Conservation (phyloP, 768 basidiomycete species). For the Daedaleopsis sinensis region DNA sequence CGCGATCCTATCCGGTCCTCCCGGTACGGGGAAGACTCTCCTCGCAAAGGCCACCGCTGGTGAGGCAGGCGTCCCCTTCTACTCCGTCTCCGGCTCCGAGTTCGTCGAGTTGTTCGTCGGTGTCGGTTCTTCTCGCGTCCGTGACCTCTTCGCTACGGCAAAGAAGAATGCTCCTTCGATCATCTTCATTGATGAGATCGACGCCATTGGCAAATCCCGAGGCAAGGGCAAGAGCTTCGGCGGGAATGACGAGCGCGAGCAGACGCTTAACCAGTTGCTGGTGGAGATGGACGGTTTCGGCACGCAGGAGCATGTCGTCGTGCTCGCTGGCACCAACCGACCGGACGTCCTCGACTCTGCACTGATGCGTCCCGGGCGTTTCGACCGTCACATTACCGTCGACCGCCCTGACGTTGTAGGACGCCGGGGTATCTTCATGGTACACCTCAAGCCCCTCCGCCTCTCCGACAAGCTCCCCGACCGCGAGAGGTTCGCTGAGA, state of each 20-base stretch:
- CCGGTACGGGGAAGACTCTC: slow-evolving; percentile 97
- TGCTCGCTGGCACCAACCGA: slow-evolving; percentile 95
- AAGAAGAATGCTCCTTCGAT: slow-evolving; percentile 98
- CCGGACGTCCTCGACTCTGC: slow-evolving; percentile 96
- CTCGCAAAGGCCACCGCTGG: slow-evolving; percentile 98
- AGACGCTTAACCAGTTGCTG: slow-evolving; percentile 94
- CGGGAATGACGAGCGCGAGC: slow-evolving; percentile 96
- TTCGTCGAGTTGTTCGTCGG: slow-evolving; percentile 99
- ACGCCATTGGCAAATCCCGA: slow-evolving; percentile 96
- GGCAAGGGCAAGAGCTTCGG: slow-evolving; percentile 79
- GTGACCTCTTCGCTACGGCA: slow-evolving; percentile 96
- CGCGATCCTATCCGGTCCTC: slow-evolving; percentile 93
- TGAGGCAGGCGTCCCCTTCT: slow-evolving; percentile 96
- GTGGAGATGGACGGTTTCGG: slow-evolving; percentile 99
- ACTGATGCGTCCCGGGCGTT: slow-evolving; percentile 95
- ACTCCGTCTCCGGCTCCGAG: slow-evolving; percentile 97
- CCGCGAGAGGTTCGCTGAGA: slow-evolving; percentile 72
- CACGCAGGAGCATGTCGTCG: slow-evolving; percentile 95
- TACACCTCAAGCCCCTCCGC: slow-evolving; percentile 86
- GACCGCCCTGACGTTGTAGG: slow-evolving; percentile 95
- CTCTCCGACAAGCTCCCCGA: slow-evolving; percentile 59
- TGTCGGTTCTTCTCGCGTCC: slow-evolving; percentile 95
- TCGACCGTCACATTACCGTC: slow-evolving; percentile 95
- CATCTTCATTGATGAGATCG: slow-evolving; percentile 99
- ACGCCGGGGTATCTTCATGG: slow-evolving; percentile 90